Percentiles rank a stretch among this genome's conserved stretches.
Conservation (phyloP, 805 yeast species). For the Candida coleopterorum region DNA sequence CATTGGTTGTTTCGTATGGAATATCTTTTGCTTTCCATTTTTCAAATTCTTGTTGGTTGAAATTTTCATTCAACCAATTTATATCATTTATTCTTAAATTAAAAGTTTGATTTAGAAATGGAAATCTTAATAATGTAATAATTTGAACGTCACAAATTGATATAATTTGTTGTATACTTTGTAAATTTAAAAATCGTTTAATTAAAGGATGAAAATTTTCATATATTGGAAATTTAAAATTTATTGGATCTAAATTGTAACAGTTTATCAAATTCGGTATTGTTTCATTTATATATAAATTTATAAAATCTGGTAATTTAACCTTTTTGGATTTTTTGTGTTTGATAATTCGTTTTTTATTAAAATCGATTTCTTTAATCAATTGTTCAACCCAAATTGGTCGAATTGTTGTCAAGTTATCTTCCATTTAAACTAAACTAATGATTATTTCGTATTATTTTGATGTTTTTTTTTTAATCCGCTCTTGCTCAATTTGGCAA, state of each 20-base stretch:
- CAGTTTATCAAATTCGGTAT: neutral
- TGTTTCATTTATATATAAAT: neutral
- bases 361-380: neutral
- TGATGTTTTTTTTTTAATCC: no score
- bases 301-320: neutral
- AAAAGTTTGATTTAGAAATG: neutral
- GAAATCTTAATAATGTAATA: neutral
- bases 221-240: neutral
- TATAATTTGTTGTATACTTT: neutral
- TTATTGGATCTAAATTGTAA: neutral
- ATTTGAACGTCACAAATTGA: neutral
- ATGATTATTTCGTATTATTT: no score
- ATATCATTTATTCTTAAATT: neutral
- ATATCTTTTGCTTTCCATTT: neutral
- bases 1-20: neutral
- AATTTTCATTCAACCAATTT: neutral
- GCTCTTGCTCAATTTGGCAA: no score
- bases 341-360: neutral
- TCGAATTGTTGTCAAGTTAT: conserved; percentile 1
- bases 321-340: neutral
- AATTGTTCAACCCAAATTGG: neutral
- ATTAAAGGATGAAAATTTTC: conserved; percentile 1
- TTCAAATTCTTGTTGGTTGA: neutral
- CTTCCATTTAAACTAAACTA: no score
- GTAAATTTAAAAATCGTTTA: neutral